Percentiles rank a stretch among this genome's conserved stretches.
phyloP scores from a whole-genome alignment of 176 grass and related monocot genomes.

The Bolboschoenus planiculmis region DNA sequence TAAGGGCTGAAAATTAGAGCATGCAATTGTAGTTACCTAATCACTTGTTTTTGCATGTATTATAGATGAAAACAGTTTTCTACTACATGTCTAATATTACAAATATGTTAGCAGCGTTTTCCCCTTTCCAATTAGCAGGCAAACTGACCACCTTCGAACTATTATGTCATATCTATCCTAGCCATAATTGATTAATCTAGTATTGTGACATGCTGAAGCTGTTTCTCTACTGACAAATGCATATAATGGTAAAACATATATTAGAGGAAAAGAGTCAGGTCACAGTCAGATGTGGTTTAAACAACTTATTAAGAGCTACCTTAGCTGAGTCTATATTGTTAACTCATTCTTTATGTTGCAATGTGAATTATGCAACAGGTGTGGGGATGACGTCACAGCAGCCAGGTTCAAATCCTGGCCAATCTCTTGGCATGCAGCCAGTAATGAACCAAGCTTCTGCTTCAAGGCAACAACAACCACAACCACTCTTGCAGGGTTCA shows the following conservation, averaged over 20 bases:
- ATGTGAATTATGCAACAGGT: slow-evolving; percentile 37
- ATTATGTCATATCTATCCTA: too few species aligned
- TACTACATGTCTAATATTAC: too few species aligned
- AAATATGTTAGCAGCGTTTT: too few species aligned
- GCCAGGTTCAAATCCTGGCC: slow-evolving; percentile 46
- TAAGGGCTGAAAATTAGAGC: too few species aligned
- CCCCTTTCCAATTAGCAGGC: too few species aligned
- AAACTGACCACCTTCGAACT: too few species aligned
- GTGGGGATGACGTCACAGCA: slow-evolving; percentile 35
- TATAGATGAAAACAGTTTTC: too few species aligned
- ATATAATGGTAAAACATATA: neutral
- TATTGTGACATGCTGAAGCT: neutral
- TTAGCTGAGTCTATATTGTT: neutral
- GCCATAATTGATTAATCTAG: neutral
- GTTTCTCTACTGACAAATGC: neutral
- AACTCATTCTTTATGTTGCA: neutral
- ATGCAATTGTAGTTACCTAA: too few species aligned
- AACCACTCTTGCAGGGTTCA: slow-evolving; percentile 45
- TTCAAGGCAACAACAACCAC: slow-evolving; percentile 30
- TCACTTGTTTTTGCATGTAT: too few species aligned
- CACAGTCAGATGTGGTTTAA: neutral
- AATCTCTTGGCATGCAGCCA: slow-evolving; percentile 41
- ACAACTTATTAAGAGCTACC: neutral
- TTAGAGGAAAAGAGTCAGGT: neutral
- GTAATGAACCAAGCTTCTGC: slow-evolving; percentile 50